These are phyloP conservation scores for Paulownia fortunei DNA, from an alignment of 257 asterid genomes.

Conservation along the genomic window DNA sequence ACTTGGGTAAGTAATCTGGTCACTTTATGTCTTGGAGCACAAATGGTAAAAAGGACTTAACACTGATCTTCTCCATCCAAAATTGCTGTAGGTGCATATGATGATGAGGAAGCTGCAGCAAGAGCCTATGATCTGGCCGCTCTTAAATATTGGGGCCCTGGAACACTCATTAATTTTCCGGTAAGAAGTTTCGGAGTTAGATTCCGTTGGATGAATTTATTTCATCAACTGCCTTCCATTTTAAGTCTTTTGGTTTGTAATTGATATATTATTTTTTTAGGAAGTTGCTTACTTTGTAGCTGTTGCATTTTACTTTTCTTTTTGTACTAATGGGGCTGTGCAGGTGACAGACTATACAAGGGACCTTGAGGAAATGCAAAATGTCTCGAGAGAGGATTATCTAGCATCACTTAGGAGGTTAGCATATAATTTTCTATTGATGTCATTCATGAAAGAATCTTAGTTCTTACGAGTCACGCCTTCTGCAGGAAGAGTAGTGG, in stretches of 20 bases:
- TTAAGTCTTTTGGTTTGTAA: slow-evolving; percentile 5
- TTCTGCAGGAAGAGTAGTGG: slow-evolving; percentile 97
- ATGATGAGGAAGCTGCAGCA: slow-evolving; percentile 99
- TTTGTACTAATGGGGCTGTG: slow-evolving; percentile 32
- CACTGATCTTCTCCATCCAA: slow-evolving; percentile 33
- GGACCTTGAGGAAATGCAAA: slow-evolving; percentile 99
- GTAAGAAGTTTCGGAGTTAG: slow-evolving; percentile 54
- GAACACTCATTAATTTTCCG: slow-evolving; percentile 95
- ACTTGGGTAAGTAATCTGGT: slow-evolving; percentile 79
- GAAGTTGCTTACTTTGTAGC: neutral
- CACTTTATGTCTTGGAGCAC: slow-evolving; percentile 26
- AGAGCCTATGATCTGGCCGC: slow-evolving; percentile 99
- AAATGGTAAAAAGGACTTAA: neutral
- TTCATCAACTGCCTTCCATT: slow-evolving; percentile 12
- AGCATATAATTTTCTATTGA: slow-evolving; percentile 14
- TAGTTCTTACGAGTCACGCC: slow-evolving; percentile 36
- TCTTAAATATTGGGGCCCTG: slow-evolving; percentile 97
- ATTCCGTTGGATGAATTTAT: slow-evolving; percentile 9
- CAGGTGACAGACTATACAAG: slow-evolving; percentile 94
- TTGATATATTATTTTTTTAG: neutral
- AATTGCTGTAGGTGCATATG: slow-evolving; percentile 81
- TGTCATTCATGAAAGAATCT: slow-evolving; percentile 1
- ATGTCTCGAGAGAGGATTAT: slow-evolving; percentile 92
- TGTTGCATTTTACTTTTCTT: slow-evolving; percentile 19
- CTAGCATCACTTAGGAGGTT: slow-evolving; percentile 97